These are phyloP conservation scores for Saussurea involucrata DNA, from an alignment of 129 eudicot genomes.

Conservation along the genomic window DNA sequence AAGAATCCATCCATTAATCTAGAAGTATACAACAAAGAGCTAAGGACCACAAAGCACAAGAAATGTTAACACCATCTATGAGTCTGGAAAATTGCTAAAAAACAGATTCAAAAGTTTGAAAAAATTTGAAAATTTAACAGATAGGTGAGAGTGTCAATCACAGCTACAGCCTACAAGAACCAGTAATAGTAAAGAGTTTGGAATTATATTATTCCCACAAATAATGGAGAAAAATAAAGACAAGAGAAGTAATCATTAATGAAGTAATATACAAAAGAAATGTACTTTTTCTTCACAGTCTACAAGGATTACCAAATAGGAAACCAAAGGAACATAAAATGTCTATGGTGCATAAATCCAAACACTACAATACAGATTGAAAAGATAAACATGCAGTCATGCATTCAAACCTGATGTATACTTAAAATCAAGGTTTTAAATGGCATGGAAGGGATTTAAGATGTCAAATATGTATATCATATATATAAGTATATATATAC, in stretches of 20 bases:
- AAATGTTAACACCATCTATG: background rate
- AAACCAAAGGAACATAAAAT: constrained; percentile 23
- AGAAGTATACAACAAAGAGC: background rate
- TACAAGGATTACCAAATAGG: constrained; percentile 27
- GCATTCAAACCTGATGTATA: background rate
- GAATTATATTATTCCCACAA: background rate
- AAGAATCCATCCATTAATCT: background rate
- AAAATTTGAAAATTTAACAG: background rate
- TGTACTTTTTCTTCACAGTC: constrained; percentile 15
- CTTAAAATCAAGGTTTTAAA: background rate
- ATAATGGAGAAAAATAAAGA: constrained; percentile 9
- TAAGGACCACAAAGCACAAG: constrained; percentile 12
- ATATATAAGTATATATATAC: too few relatives aligned
- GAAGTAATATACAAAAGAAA: constrained; percentile 14
- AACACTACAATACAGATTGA: constrained; percentile 17
- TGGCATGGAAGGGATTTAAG: background rate
- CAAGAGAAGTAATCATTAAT: constrained; percentile 16
- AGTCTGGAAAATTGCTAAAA: background rate
- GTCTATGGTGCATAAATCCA: constrained; percentile 19
- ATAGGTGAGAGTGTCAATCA: background rate
- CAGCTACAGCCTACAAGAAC: constrained; percentile 6
- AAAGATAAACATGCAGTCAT: constrained; percentile 14
- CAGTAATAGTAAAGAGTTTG: constrained; percentile 5
- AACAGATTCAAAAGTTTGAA: background rate
- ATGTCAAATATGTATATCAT: too few relatives aligned